Evolutionary conservation across 2,329 filamentous ascomycete species (phyloP).

Genomic region (Paramyrothecium sp.): DNA sequence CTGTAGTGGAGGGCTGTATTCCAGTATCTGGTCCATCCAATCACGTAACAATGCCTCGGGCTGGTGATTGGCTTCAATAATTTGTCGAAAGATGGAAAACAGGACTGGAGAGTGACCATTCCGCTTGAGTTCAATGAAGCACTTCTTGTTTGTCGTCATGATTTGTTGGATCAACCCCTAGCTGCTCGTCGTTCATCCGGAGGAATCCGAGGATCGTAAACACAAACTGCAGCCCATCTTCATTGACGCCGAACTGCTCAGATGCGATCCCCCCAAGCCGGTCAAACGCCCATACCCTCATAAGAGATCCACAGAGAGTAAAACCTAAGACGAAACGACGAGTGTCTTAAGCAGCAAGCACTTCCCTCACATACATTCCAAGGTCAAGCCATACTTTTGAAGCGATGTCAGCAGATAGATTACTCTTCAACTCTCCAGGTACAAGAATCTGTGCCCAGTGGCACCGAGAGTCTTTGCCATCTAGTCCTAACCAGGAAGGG

Average conservation of each 20-base stretch:
- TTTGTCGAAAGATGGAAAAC: slow-evolving; percentile 39
- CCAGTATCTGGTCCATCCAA: slow-evolving; percentile 30
- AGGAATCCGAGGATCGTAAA: slow-evolving; percentile 40
- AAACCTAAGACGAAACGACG: slow-evolving; percentile 46
- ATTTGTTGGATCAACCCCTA: slow-evolving; percentile 10
- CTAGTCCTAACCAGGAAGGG: neutral
- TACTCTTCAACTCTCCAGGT: slow-evolving; percentile 45
- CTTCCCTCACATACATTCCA: slow-evolving; percentile 40
- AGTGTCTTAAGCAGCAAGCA: slow-evolving; percentile 37
- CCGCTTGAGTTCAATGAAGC: slow-evolving; percentile 5
- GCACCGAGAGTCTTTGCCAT: slow-evolving; percentile 21
- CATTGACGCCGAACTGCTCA: slow-evolving; percentile 42
- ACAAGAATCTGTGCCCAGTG: slow-evolving; percentile 42
- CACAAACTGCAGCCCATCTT: slow-evolving; percentile 38
- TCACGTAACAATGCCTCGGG: slow-evolving; percentile 28
- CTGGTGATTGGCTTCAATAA: slow-evolving; percentile 31
- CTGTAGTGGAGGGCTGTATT: slow-evolving; percentile 27
- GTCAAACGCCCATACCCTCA: slow-evolving; percentile 47
- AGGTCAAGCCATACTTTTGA: slow-evolving; percentile 37
- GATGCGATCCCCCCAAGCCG: slow-evolving; percentile 43
- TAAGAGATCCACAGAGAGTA: slow-evolving; percentile 42
- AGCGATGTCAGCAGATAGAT: slow-evolving; percentile 34
- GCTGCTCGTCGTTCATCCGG: slow-evolving; percentile 14
- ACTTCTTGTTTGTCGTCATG: neutral
- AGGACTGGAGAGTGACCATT: slow-evolving; percentile 21